Evolutionary conservation across 164 flowering plant genomes (phyloP).

Genomic region (Magnolia kwangsiensis): DNA sequence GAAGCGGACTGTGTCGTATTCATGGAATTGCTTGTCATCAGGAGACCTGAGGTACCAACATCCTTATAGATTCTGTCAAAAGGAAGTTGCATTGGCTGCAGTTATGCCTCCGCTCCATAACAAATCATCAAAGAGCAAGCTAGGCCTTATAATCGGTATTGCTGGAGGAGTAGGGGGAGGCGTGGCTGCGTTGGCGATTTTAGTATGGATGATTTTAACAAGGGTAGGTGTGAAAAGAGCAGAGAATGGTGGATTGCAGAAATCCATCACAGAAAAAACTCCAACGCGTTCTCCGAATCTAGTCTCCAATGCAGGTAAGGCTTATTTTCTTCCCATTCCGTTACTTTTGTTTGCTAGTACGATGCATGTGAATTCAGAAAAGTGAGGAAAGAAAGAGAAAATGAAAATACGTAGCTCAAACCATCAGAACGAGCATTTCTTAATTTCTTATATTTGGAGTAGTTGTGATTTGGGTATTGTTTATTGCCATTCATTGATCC

Average conservation of each 20-base stretch:
- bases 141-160: slow-evolving; percentile 53
- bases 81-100: slow-evolving; percentile 63
- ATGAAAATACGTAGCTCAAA: not conserved
- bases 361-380: not conserved
- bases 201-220: slow-evolving; percentile 32
- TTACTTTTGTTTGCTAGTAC: not conserved
- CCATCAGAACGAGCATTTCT: not conserved
- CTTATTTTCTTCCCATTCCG: not conserved
- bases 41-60: slow-evolving; percentile 48
- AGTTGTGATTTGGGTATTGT: not conserved
- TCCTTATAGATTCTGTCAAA: slow-evolving; percentile 45
- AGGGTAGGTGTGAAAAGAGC: slow-evolving; percentile 17
- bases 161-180: slow-evolving; percentile 43
- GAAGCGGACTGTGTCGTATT: slow-evolving; percentile 34
- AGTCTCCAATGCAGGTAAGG: slow-evolving; percentile 48
- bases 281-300: slow-evolving; percentile 34
- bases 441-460: not conserved
- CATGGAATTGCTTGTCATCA: slow-evolving; percentile 63
- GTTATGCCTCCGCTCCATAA: slow-evolving; percentile 44
- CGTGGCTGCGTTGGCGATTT: slow-evolving; percentile 24
- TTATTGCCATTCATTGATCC: not conserved
- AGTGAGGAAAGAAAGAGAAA: not conserved
- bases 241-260: slow-evolving; percentile 18
- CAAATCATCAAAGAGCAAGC: slow-evolving; percentile 29
- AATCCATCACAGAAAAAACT: slow-evolving; percentile 28